Evolutionary conservation across 768 basidiomycete genomes (phyloP).

Genomic region (Lactarius trivialis): DNA sequence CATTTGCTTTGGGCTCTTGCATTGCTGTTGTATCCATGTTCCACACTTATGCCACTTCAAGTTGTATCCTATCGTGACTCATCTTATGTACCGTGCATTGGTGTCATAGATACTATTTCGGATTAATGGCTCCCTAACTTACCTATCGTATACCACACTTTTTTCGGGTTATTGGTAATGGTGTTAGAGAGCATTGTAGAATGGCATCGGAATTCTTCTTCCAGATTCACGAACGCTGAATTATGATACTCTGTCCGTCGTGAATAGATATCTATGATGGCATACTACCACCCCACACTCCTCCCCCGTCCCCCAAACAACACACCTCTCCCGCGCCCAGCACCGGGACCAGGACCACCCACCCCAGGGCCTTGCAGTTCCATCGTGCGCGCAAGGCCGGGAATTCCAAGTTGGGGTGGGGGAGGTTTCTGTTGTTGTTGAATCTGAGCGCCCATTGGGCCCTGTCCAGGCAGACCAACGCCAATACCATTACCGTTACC

Average conservation of each 20-base stretch:
- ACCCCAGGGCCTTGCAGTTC: constrained; percentile 18
- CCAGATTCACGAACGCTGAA: background rate
- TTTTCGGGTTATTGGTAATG: constrained; percentile 4
- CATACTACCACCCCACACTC: constrained; percentile 16
- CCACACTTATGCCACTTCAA: constrained; percentile 8
- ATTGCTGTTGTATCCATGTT: constrained; percentile 7
- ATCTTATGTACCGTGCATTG: background rate
- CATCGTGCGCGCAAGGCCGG: constrained; percentile 13
- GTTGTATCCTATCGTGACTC: constrained; percentile 1
- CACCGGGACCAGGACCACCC: constrained; percentile 1
- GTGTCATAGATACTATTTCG: constrained; percentile 1
- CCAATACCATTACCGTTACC: background rate
- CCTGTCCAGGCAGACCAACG: constrained; percentile 7
- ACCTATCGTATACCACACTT: background rate
- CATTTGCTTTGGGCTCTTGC: background rate
- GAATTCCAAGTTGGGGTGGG: constrained; percentile 28
- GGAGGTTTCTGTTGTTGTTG: constrained; percentile 28
- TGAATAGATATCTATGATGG: background rate
- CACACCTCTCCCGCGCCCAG: constrained; percentile 16
- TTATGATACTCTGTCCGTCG: background rate
- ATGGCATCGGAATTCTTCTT: background rate
- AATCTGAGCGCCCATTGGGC: constrained; percentile 16
- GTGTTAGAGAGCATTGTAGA: background rate
- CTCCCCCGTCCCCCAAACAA: constrained; percentile 21
- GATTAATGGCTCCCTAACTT: constrained; percentile 5